Base-by-base conservation (phyloP, 163 green algal species). In the Scenedesmus sp. region DNA sequence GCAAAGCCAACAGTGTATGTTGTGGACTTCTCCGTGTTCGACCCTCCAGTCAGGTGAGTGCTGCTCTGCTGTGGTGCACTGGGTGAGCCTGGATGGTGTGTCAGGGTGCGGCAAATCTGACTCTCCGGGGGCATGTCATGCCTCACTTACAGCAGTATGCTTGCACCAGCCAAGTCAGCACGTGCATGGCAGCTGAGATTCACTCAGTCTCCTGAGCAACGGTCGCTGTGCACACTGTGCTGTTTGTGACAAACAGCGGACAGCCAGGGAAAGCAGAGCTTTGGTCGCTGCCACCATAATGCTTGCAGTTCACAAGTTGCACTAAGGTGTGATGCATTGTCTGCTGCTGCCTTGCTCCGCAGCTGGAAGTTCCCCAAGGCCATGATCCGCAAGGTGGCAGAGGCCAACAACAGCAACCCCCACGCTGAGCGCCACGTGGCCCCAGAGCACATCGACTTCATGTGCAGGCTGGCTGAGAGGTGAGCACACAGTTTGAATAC, bases 401-500 rank as follows among this genome's bases (percentile, higher is more conserved):
- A 79, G 70, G 70, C 70, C 70, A 79, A 79, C 70, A 79, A 79
- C 70, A 52, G 70, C 70, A 79, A 79, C 70, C 70, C 70, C 70
- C 70, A 52, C 4, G 70, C 70, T 52, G 70, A 79, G 23, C 70
- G 70, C 23, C 70, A 79, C 12, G 3, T 79, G 23, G 70, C 70
- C 0, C 70, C 70, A 6, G 70, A 79, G 70, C 70, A 79, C 70
- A 79, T 79, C 70, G 70, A 79, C 70, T 79, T 79, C 70, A 79
- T 79, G 70, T 79, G 70, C 70, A 79, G 70, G 70, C 70, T 79
- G 70, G 70, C 70, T 52, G 70, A 94, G 92, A 97, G 83, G 98
- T 98, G 87, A 97, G 99, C 76, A 46, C 34, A 46, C 34, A 46
- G 34, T 46, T 46, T 46, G 34, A 46, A 46, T 46, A 46, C 34